Evolutionary conservation across 129 eudicot species (phyloP).

Genomic region (Chrysanthemum makinoi): DNA sequence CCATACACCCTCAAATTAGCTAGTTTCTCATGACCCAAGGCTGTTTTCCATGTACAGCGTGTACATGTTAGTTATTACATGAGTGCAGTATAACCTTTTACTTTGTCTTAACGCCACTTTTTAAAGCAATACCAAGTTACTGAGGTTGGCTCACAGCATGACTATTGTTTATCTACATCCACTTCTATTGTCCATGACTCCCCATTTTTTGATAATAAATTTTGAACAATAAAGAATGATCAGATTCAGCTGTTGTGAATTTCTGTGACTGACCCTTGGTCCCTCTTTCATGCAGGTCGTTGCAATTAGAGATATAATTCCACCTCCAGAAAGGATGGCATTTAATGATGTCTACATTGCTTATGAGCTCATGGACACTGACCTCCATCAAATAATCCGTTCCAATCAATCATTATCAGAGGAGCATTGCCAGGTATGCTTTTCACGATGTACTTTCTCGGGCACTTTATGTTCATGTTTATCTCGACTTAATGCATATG

Average conservation of each 20-base stretch:
- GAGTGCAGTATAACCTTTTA: conserved; percentile 3
- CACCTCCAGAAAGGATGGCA: conserved; percentile 65
- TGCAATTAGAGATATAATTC: conserved; percentile 82
- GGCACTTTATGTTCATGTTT: conserved; percentile 12
- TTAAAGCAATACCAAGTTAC: no score
- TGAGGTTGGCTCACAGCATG: conserved; percentile 1
- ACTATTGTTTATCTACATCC: conserved; percentile 1
- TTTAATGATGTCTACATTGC: conserved; percentile 90
- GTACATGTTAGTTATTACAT: not conserved
- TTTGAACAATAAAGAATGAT: conserved; percentile 5
- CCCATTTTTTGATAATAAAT: not conserved
- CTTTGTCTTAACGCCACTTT: no score
- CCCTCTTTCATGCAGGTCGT: conserved; percentile 54
- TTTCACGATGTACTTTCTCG: conserved; percentile 18
- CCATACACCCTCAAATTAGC: not conserved
- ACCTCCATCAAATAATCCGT: conserved; percentile 85
- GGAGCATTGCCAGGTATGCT: conserved; percentile 84
- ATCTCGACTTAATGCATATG: conserved; percentile 11
- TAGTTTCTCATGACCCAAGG: conserved; percentile 10
- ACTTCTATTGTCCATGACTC: conserved; percentile 5
- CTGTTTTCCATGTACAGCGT: no score
- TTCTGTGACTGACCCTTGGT: conserved; percentile 20
- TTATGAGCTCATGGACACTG: conserved; percentile 89
- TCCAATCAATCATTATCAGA: conserved; percentile 78
- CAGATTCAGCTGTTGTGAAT: conserved; percentile 14